Conservation (phyloP, 805 yeast genomes). For the Teunomyces gatunensis region DNA sequence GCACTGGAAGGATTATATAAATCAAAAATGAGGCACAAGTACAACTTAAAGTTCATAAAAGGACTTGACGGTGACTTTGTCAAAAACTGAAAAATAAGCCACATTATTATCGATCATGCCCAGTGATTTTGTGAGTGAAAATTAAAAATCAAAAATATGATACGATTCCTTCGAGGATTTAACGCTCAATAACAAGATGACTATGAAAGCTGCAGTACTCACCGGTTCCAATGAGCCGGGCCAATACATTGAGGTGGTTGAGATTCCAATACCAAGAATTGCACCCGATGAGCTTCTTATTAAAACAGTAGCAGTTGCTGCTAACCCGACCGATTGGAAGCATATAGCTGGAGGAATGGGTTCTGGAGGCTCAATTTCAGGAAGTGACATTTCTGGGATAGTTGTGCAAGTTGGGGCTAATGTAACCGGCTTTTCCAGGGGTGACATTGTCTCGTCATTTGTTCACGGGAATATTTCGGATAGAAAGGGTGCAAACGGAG, state of each 20-base stretch:
- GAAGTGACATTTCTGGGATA: constrained; percentile 61
- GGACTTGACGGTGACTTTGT: too few species aligned
- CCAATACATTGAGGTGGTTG: constrained; percentile 15
- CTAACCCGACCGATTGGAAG: constrained; percentile 74
- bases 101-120: too few species aligned
- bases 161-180: neutral
- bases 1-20: too few species aligned
- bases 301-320: constrained; percentile 52
- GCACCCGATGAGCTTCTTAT: constrained; percentile 42
- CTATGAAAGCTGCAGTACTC: constrained; percentile 4
- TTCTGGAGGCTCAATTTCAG: constrained; percentile 49
- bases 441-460: constrained; percentile 51
- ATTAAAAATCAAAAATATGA: constrained; percentile 17
- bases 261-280: constrained; percentile 32
- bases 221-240: constrained; percentile 1
- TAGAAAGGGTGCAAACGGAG: constrained; percentile 58
- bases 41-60: too few species aligned
- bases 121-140: too few species aligned
- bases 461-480: constrained; percentile 52
- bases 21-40: too few species aligned
- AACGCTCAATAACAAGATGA: neutral
- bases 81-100: too few species aligned
- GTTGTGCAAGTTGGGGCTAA: constrained; percentile 52
- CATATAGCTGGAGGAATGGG: constrained; percentile 44
- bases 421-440: constrained; percentile 31